Percentiles rank a stretch among this genome's conserved stretches.
phyloP scores from a whole-genome alignment of 1,139 yeast species.

The Petasospora fabianii region DNA sequence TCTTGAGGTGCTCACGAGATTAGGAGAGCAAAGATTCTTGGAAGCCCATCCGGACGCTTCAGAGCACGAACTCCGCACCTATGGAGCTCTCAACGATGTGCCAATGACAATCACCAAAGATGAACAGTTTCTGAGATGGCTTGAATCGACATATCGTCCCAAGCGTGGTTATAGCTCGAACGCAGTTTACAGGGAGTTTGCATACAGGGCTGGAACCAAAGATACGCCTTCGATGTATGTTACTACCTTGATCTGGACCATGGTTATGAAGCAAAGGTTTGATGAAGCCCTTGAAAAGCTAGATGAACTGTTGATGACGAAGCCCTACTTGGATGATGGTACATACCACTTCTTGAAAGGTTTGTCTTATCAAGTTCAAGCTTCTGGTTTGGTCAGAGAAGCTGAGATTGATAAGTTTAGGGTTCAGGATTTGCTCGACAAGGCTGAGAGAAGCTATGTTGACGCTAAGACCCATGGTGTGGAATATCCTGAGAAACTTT shows the following conservation, averaged over 20 bases:
- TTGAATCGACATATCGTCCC: constrained; percentile 12
- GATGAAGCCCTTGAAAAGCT: constrained; percentile 17
- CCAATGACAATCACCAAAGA: constrained; percentile 14
- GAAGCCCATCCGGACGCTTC: not conserved
- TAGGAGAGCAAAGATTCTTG: constrained; percentile 14
- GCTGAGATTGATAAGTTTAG: constrained; percentile 1
- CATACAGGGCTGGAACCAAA: constrained; percentile 15
- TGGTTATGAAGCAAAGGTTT: constrained; percentile 20
- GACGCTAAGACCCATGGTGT: constrained; percentile 9
- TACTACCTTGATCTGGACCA: constrained; percentile 17
- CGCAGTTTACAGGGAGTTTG: not conserved
- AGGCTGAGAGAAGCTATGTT: constrained; percentile 12
- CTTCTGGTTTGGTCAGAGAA: constrained; percentile 4
- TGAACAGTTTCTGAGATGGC: constrained; percentile 25
- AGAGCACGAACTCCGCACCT: constrained; percentile 4
- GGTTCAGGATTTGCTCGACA: constrained; percentile 13
- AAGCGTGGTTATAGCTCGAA: not conserved
- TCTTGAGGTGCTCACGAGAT: constrained; percentile 36
- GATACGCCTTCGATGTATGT: constrained; percentile 15
- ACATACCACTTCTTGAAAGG: constrained; percentile 23
- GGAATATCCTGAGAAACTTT: constrained; percentile 18
- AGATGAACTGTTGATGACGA: constrained; percentile 14
- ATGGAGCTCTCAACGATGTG: constrained; percentile 1
- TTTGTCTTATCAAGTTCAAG: constrained; percentile 21
- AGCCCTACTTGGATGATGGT: constrained; percentile 24